phyloP scores from a whole-genome alignment of 2,329 filamentous ascomycete genomes.

The Spiromastix sp. region DNA sequence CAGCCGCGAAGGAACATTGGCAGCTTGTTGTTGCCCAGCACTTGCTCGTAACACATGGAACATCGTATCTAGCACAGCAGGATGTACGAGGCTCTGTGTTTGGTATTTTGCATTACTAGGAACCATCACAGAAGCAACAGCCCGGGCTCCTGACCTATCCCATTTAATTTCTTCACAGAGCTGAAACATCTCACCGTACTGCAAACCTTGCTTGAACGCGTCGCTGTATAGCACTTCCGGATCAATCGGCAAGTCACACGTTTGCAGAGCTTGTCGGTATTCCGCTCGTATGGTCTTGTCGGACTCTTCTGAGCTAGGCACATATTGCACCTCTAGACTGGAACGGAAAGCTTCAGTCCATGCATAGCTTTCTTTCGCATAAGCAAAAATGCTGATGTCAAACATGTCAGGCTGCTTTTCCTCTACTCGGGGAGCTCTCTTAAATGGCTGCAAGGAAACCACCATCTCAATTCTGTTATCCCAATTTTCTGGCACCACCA shows the following conservation, averaged over 20 bases:
- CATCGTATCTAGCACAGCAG: conserved; percentile 27
- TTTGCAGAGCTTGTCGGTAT: conserved; percentile 10
- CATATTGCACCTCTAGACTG: conserved; percentile 20
- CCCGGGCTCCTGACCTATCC: conserved; percentile 11
- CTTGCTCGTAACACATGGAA: conserved; percentile 22
- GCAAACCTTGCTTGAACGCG: conserved; percentile 5
- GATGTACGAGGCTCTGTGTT: conserved; percentile 23
- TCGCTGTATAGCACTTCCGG: conserved; percentile 20
- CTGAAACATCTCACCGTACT: conserved; percentile 6
- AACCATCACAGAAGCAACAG: neutral
- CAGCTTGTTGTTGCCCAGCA: conserved; percentile 7
- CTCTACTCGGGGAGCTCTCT: conserved; percentile 14
- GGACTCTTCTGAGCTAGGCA: neutral
- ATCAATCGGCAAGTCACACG: conserved; percentile 17
- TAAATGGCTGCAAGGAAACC: conserved; percentile 19
- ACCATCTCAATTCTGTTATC: conserved; percentile 20
- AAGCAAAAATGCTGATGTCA: conserved; percentile 21
- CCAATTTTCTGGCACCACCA: neutral
- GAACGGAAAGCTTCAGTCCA: conserved; percentile 25
- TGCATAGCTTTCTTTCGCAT: conserved; percentile 10
- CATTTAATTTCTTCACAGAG: conserved; percentile 21
- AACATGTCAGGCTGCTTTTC: conserved; percentile 14
- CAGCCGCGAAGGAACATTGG: conserved; percentile 22
- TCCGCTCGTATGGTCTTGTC: conserved; percentile 7
- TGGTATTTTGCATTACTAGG: neutral